Conservation (phyloP, 805 yeast genomes). For the Cyberlindnera sargentensis region DNA sequence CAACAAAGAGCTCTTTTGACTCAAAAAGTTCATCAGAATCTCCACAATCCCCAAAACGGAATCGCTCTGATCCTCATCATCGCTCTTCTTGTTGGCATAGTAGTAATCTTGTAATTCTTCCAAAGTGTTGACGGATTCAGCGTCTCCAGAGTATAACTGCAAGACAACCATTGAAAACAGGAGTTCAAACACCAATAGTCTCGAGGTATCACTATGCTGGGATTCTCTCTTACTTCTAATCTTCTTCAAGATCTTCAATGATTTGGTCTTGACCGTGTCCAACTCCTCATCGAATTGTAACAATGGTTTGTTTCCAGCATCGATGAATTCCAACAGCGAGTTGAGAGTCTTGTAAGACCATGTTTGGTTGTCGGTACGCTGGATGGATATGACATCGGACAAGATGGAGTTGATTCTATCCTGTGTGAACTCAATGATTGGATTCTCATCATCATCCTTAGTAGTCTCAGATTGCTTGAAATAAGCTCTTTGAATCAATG, state of each 20-base stretch:
- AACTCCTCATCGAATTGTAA: conserved; percentile 55
- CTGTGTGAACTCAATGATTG: conserved; percentile 38
- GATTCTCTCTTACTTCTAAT: conserved; percentile 32
- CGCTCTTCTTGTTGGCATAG: conserved; percentile 34
- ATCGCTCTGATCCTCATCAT: conserved; percentile 34
- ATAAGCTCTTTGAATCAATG: conserved; percentile 26
- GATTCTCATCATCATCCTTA: conserved; percentile 10
- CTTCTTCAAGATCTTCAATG: conserved; percentile 40
- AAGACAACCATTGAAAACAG: conserved; percentile 69
- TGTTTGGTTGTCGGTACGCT: conserved; percentile 37
- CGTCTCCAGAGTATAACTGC: conserved; percentile 69
- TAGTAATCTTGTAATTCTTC: conserved; percentile 66
- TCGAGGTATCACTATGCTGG: conserved; percentile 23
- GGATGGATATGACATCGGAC: conserved; percentile 43
- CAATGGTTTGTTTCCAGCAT: conserved; percentile 22
- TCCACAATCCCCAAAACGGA: conserved; percentile 49
- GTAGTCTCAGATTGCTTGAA: conserved; percentile 12
- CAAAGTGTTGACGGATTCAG: conserved; percentile 69
- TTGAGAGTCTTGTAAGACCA: conserved; percentile 57
- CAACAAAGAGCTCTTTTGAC: conserved; percentile 51
- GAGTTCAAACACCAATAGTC: conserved; percentile 63
- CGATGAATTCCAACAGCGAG: conserved; percentile 26
- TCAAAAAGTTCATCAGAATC: conserved; percentile 47
- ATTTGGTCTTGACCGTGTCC: conserved; percentile 37
- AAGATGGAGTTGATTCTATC: conserved; percentile 67